Base-by-base conservation (phyloP, 176 grass and related monocot species). In the Alopecurus myosuroides region DNA sequence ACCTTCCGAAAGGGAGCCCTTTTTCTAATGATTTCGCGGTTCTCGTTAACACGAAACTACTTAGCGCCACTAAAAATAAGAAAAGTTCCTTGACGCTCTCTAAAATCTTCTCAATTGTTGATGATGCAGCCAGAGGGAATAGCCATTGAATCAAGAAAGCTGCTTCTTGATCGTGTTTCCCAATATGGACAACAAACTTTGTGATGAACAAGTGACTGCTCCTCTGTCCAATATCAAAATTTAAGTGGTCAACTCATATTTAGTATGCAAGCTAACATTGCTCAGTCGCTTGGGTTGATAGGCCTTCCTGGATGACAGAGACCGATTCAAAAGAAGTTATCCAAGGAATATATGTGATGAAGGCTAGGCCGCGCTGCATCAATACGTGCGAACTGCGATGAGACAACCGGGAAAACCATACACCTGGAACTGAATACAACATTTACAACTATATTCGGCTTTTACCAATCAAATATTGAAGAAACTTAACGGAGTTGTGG, bases 271-370 rank as follows among this genome's bases (percentile, higher is more conserved):
- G 20, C 30, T 90, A 82, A 91, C 80, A 70, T 56, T 48, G 50
- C 12, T 80, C 22, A n/a, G 5, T 33, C 18, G 74, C 14, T 85
- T 90, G 45, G 23, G 85, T 67, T 78, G 23, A 23, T 89, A 91
- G 95, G 82, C 86, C 95, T 88, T 90, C 90, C 44, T 98, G 90
- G 92, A 92, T 97, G 94, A 86, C 94, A 70, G 94, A 97, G 84
- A 93, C 90, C 34, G 65, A 93, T 70, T 89, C 89, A 1, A 93
- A 98, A 76, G 95, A 98, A 85, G 45, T 95, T 46, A 87, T 85
- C 13, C 35, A 92, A 40, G 91, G 95, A 85, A 98, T 98, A 70
- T 98, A 93, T 69, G 88, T 95, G 44, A n/a, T n/a, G n/a, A n/a
- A n/a, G n/a, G n/a, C n/a, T n/a, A n/a, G n/a, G n/a, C n/a, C n/a